These are phyloP conservation scores for Ormosia emarginata DNA, from an alignment of 306 rosid genomes.

Conservation along the genomic window DNA sequence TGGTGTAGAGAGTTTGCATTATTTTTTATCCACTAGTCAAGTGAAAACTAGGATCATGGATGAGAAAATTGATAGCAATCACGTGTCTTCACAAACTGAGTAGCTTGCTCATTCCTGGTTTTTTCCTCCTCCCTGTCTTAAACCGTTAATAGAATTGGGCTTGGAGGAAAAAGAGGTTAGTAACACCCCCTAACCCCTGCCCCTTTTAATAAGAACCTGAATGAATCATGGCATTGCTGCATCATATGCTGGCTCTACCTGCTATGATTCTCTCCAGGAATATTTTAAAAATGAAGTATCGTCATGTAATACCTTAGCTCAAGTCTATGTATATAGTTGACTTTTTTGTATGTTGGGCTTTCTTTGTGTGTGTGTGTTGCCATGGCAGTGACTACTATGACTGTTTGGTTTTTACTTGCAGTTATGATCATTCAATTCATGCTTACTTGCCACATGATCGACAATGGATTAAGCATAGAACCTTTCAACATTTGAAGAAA, in stretches of 20 bases:
- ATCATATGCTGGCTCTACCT: not conserved
- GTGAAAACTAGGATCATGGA: not conserved
- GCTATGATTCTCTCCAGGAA: not conserved
- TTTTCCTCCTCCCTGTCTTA: not conserved
- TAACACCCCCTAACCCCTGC: no score
- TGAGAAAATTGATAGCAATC: not conserved
- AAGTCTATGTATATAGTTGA: not conserved
- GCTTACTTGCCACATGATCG: slow-evolving; percentile 81
- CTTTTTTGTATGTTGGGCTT: not conserved
- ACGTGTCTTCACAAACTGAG: not conserved
- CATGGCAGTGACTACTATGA: not conserved
- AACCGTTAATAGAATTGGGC: not conserved
- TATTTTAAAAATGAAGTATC: not conserved
- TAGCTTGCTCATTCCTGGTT: no score
- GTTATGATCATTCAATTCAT: slow-evolving; percentile 72
- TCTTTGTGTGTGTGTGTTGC: not conserved
- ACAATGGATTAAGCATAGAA: slow-evolving; percentile 82
- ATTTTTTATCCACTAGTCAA: not conserved
- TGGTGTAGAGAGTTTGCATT: not conserved
- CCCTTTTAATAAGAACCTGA: not conserved
- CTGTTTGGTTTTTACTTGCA: slow-evolving; percentile 34
- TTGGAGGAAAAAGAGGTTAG: not conserved
- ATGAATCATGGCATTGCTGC: not conserved
- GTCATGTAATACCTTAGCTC: not conserved
- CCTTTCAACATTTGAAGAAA: slow-evolving; percentile 75